Evolutionary conservation across 2,329 filamentous ascomycete species (phyloP).

Genomic region (Trichoderma sp.): DNA sequence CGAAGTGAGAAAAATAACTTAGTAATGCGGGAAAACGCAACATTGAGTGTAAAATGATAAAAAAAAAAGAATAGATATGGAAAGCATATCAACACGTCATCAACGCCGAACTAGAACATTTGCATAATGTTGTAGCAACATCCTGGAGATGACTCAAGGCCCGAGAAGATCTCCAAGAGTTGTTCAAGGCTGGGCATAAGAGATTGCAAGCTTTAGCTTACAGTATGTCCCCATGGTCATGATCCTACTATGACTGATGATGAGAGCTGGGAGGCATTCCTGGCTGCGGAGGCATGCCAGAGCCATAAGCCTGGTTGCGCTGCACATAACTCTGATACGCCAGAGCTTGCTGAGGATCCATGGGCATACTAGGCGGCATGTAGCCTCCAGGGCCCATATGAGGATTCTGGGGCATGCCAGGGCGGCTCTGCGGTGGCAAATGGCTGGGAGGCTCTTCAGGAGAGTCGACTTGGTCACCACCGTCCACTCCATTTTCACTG

Average conservation of each 20-base stretch:
- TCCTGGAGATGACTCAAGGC: slow-evolving; percentile 33
- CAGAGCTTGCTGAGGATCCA: slow-evolving; percentile 76
- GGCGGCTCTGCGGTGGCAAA: slow-evolving; percentile 64
- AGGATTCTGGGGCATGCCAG: slow-evolving; percentile 65
- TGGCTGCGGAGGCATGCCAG: slow-evolving; percentile 74
- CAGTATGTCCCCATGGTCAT: slow-evolving; percentile 4
- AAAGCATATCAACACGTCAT: slow-evolving; percentile 40
- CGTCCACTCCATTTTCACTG: slow-evolving; percentile 79
- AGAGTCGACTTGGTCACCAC: slow-evolving; percentile 77
- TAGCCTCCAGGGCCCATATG: slow-evolving; percentile 67
- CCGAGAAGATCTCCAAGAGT: slow-evolving; percentile 42
- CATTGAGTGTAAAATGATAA: slow-evolving; percentile 27
- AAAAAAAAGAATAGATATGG: slow-evolving; percentile 30
- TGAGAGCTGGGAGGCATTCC: slow-evolving; percentile 82
- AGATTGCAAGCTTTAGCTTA: slow-evolving; percentile 35
- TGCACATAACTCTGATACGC: slow-evolving; percentile 84
- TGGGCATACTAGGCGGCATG: slow-evolving; percentile 61
- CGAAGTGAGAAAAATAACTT: slow-evolving; percentile 18
- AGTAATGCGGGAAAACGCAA: slow-evolving; percentile 26
- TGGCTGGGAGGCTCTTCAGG: slow-evolving; percentile 85
- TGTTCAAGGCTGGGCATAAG: slow-evolving; percentile 64
- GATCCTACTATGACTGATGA: slow-evolving; percentile 65
- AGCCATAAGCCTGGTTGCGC: slow-evolving; percentile 67
- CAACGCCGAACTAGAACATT: slow-evolving; percentile 49
- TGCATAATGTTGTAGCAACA: slow-evolving; percentile 43